These are phyloP conservation scores for Hypoxylon fragiforme DNA, from an alignment of 495 filamentous ascomycete genomes.

Conservation along the genomic window DNA sequence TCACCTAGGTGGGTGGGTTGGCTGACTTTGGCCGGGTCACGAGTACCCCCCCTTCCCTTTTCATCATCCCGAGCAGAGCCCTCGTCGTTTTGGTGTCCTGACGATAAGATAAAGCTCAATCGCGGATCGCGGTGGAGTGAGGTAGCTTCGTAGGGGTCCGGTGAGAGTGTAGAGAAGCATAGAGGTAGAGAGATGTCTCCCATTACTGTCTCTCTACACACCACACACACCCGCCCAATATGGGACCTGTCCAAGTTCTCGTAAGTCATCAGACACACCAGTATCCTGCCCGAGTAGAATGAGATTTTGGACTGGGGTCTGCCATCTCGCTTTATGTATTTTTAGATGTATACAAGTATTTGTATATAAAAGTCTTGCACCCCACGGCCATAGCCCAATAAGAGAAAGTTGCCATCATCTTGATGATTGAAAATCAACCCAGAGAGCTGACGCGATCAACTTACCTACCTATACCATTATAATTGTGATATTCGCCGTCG, in stretches of 20 bases:
- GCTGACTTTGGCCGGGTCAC: conserved; percentile 40
- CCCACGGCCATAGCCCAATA: conserved; percentile 31
- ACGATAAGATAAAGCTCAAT: conserved; percentile 40
- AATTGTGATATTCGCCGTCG: too few relatives aligned
- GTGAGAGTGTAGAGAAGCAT: conserved; percentile 18
- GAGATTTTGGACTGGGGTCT: conserved; percentile 11
- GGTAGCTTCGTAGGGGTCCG: conserved; percentile 27
- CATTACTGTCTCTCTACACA: conserved; percentile 34
- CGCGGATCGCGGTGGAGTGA: conserved; percentile 28
- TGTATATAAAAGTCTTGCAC: conserved; percentile 31
- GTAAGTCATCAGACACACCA: conserved; percentile 39
- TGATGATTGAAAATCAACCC: conserved; percentile 15
- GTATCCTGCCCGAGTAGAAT: conserved; percentile 16
- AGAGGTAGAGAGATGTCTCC: conserved; percentile 21
- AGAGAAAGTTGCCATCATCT: conserved; percentile 16
- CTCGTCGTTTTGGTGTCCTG: conserved; percentile 20
- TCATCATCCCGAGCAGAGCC: conserved; percentile 28
- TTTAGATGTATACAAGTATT: conserved; percentile 29
- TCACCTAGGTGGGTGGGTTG: conserved; percentile 41
- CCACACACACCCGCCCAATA: conserved; percentile 26
- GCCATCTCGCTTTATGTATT: conserved; percentile 21
- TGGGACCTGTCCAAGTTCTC: conserved; percentile 29
- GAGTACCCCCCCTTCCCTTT: conserved; percentile 38
- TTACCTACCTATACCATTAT: too few relatives aligned
- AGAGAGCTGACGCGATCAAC: conserved; percentile 8